Evolutionary conservation across 2,329 filamentous ascomycete species (phyloP), one percentile per base, ranked within the genome.

Genomic region (Aspergillus melleus): DNA sequence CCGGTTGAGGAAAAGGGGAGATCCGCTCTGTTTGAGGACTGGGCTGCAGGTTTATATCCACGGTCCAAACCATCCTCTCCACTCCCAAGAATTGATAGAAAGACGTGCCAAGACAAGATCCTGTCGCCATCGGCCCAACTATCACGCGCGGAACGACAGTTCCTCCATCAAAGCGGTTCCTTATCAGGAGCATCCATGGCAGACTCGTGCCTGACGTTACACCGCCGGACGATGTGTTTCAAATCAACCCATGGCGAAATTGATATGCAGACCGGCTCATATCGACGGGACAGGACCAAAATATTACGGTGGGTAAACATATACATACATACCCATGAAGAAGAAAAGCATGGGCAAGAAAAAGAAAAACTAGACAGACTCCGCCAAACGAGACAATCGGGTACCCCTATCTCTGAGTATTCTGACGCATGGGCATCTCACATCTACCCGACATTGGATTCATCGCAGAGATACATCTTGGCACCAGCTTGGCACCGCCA

Each of bases 381-480:
- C 22, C 29, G 30, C 50, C n/a, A 20, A 44, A 10, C 6, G 26
- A 12, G n/a, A 19, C 54, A 26, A 52, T 57, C 52, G 60, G 55
- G 49, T 57, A 57, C 56, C 58, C 47, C 36, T 52, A 14, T 50
- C 26, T 30, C 16, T n/a, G 36, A 42, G 12, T 8, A 8, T n/a
- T 42, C 36, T n/a, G 36, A 42, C 16, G 36, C 36, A 16, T 42
- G 6, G 12, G 6, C 49, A 19, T 49, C 51, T 52, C 49, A 30
- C 29, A 9, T 52, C 54, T 49, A 42, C 49, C 42, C 36, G 30
- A 55, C 29, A 29, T 62, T 58, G 54, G 61, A 63, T 55, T 53
- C 57, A 58, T 63, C 61, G 57, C 54, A 61, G 42, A 32, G 47
- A 39, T 30, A n/a, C 20, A 36, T 26, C 61, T 63, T 63, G 61